A percentile compares a stretch with the other conserved stretches of the same genome.
These are phyloP conservation scores for Candida tropicalis DNA, from an alignment of 1,139 yeast species.

Conservation along the genomic window DNA sequence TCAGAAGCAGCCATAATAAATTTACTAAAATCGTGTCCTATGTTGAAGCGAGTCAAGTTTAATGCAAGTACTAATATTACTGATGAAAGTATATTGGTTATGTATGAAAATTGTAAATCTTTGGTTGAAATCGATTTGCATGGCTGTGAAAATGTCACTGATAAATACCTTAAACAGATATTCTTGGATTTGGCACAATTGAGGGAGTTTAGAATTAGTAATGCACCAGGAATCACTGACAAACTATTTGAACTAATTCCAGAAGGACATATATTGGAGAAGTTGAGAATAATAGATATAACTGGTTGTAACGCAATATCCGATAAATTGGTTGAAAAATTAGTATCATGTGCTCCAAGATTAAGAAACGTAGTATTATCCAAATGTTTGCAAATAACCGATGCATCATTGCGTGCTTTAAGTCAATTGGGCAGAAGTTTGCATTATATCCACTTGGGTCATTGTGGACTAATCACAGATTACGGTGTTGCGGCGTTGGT, in stretches of 20 bases:
- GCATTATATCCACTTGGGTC: conserved; percentile 92
- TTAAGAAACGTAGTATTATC: conserved; percentile 86
- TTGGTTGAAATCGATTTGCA: conserved; percentile 91
- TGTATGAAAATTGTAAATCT: conserved; percentile 72
- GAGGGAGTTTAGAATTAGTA: conserved; percentile 82
- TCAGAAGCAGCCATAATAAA: conserved; percentile 65
- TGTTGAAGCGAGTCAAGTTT: conserved; percentile 80
- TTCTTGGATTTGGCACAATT: conserved; percentile 67
- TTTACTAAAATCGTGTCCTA: conserved; percentile 65
- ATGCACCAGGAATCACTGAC: conserved; percentile 72
- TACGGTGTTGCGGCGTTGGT: conserved; percentile 79
- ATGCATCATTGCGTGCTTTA: conserved; percentile 72
- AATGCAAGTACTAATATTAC: conserved; percentile 71
- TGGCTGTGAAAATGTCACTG: conserved; percentile 75
- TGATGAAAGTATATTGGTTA: conserved; percentile 63
- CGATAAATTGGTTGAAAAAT: conserved; percentile 73
- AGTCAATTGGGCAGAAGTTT: conserved; percentile 77
- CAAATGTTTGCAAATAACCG: conserved; percentile 87
- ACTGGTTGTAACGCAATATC: conserved; percentile 84
- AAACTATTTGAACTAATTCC: conserved; percentile 54
- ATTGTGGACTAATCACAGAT: conserved; percentile 89
- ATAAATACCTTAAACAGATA: conserved; percentile 60
- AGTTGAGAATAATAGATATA: conserved; percentile 78
- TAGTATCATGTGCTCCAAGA: conserved; percentile 79
- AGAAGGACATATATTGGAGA: conserved; percentile 43